A percentile compares a stretch with the other conserved stretches of the same genome.
Evolutionary conservation across 73 alveolate species (phyloP).

Genomic region (Paramecium octaurelia): DNA sequence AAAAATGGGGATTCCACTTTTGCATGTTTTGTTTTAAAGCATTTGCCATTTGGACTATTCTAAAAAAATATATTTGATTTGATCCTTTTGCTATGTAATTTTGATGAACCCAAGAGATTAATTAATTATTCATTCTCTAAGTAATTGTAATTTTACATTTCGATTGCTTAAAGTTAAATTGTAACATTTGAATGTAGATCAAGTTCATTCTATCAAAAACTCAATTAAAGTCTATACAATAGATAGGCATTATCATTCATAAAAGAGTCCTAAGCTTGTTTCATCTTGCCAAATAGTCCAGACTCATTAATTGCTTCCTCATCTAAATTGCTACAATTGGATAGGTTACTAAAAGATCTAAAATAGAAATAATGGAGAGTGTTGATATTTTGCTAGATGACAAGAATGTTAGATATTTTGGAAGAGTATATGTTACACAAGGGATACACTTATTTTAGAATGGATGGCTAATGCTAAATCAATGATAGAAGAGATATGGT

Average conservation of each 20-base stretch:
- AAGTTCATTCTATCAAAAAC: not conserved
- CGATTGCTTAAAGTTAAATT: not conserved
- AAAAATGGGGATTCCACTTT: not conserved
- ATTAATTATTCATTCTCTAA: not conserved
- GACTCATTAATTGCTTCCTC: not conserved
- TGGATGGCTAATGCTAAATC: slow-evolving; percentile 97
- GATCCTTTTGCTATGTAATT: not conserved
- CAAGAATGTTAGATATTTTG: slow-evolving; percentile 96
- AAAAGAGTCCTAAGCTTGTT: slow-evolving; percentile 29
- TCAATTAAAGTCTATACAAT: not conserved
- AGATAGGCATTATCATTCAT: not conserved
- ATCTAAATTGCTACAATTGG: slow-evolving; percentile 68
- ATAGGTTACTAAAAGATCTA: slow-evolving; percentile 78
- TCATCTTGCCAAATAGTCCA: not conserved
- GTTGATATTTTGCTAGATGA: slow-evolving; percentile 96
- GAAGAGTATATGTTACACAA: slow-evolving; percentile 93
- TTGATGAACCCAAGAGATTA: not conserved
- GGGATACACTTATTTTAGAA: slow-evolving; percentile 90
- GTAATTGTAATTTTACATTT: not conserved
- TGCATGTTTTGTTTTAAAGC: not conserved
- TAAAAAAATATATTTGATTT: not conserved
- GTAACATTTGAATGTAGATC: not conserved
- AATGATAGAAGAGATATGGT: slow-evolving; percentile 97
- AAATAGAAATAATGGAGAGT: slow-evolving; percentile 88
- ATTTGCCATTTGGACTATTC: not conserved